A percentile compares a stretch with the other conserved stretches of the same genome.
Conservation (phyloP, 1,139 yeast genomes). For the Blastobotrys ciferrii region DNA sequence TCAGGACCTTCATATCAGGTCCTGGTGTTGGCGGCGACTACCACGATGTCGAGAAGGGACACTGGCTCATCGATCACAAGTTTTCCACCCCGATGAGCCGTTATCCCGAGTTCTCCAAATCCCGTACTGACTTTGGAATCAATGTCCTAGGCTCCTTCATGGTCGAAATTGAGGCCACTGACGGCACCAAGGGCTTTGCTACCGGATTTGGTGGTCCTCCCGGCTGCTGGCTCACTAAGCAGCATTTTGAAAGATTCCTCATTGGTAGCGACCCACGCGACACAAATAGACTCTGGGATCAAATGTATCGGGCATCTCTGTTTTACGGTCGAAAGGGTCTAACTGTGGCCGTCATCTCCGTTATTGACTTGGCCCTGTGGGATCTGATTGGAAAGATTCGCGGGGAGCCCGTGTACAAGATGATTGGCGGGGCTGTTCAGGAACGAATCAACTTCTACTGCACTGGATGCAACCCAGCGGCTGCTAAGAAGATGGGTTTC, state of each 20-base stretch:
- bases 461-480: constrained; percentile 47
- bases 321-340: constrained; percentile 51
- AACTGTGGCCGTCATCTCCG: constrained; percentile 47
- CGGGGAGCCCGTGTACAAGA: constrained; percentile 49
- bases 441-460: constrained; percentile 47
- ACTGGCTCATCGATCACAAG: constrained; percentile 47
- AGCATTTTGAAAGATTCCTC: constrained; percentile 47
- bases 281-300: constrained; percentile 47
- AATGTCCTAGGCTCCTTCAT: constrained; percentile 52
- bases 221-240: constrained; percentile 48
- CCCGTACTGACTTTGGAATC: constrained; percentile 50
- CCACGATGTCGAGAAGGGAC: constrained; percentile 48
- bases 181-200: constrained; percentile 50
- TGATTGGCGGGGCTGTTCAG: constrained; percentile 50
- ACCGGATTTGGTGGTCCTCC: constrained; percentile 55
- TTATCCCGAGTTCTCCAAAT: constrained; percentile 44
- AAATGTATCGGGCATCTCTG: constrained; percentile 49
- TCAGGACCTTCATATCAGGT: constrained; percentile 45
- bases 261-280: constrained; percentile 49
- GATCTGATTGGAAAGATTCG: constrained; percentile 49
- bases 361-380: constrained; percentile 50
- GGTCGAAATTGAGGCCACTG: constrained; percentile 48
- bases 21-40: constrained; percentile 51
- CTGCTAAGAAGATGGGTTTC: constrained; percentile 23
- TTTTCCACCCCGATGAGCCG: constrained; percentile 51